phyloP scores from a whole-genome alignment of 441 rosid species.

The Kokia cookei region DNA sequence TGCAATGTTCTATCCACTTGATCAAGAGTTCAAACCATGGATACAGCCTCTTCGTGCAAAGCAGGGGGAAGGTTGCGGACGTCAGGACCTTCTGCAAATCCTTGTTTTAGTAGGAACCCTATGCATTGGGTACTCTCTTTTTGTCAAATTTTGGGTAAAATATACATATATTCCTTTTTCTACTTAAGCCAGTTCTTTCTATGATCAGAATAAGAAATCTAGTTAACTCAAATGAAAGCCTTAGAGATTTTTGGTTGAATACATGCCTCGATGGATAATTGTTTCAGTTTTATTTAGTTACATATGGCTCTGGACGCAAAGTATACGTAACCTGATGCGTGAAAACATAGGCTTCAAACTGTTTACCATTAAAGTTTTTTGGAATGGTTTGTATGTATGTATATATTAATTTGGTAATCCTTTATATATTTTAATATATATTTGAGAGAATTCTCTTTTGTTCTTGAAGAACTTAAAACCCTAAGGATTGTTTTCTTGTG shows the following conservation, averaged over 20 bases:
- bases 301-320: no score
- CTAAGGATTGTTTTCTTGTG: no score
- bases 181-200: slow-evolving; percentile 12
- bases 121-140: background rate
- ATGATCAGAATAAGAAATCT: slow-evolving; percentile 17
- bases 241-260: background rate
- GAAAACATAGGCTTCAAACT: no score
- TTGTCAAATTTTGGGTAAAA: slow-evolving; percentile 16
- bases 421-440: no score
- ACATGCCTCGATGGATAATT: background rate
- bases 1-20: background rate
- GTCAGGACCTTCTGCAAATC: background rate
- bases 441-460: no score
- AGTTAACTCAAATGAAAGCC: background rate
- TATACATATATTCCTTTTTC: background rate
- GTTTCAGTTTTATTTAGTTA: background rate
- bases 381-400: no score
- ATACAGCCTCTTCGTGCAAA: slow-evolving; percentile 1
- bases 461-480: no score
- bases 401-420: no score
- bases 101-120: background rate
- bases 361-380: no score
- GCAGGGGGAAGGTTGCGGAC: background rate
- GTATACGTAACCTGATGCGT: no score
- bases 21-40: background rate